Evolutionary conservation across 2,329 filamentous ascomycete genomes (phyloP).

Genomic region (Arthrobotrys iridis): DNA sequence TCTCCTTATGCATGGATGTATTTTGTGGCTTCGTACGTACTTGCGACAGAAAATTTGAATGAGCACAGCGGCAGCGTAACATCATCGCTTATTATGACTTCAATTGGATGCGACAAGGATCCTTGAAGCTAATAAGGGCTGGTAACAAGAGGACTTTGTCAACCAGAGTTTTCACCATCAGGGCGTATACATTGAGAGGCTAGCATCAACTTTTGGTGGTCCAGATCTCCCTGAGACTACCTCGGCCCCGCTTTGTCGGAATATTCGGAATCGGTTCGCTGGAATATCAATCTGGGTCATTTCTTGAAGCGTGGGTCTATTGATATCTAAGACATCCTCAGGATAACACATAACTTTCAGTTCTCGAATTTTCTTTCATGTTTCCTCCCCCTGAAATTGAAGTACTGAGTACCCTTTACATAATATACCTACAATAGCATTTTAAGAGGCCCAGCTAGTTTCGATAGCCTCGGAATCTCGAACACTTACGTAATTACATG

Average conservation of each 20-base stretch:
- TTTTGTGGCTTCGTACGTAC: neutral
- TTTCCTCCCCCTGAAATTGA: conserved; percentile 7
- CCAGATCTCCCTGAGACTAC: neutral
- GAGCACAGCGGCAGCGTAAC: neutral
- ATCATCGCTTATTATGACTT: conserved; percentile 5
- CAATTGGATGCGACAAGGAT: neutral
- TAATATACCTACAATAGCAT: too few relatives aligned
- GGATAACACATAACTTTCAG: neutral
- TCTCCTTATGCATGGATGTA: neutral
- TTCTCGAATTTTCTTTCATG: neutral
- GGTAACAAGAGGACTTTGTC: neutral
- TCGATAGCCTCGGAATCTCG: neutral
- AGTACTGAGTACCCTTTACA: too few relatives aligned
- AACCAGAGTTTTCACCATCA: neutral
- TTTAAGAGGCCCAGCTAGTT: too few relatives aligned
- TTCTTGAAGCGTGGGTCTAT: neutral
- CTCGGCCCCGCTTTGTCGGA: neutral
- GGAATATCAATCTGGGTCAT: neutral
- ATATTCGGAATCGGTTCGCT: neutral
- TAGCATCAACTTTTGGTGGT: neutral
- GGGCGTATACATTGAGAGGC: neutral
- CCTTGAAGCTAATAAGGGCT: neutral
- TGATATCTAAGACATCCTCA: neutral
- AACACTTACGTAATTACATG: neutral
- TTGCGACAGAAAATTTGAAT: neutral